Percentiles rank a stretch among this genome's conserved stretches.
Evolutionary conservation across 2,329 filamentous ascomycete genomes (phyloP).

Genomic region (Chlorencoelia australis): DNA sequence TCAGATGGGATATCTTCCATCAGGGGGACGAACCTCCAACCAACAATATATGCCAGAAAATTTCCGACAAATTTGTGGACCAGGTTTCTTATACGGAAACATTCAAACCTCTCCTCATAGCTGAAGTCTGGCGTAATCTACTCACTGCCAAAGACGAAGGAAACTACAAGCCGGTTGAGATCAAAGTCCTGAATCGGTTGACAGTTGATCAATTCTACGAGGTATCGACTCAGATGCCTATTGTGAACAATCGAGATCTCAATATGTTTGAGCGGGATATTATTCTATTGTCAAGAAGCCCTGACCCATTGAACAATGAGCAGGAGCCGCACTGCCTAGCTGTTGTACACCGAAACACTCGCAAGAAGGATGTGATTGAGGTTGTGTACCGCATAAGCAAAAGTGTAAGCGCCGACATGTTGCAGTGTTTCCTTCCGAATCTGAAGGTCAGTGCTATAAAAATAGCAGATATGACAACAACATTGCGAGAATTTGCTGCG

Average conservation of each 20-base stretch:
- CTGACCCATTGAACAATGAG: constrained; percentile 56
- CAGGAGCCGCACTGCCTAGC: constrained; percentile 73
- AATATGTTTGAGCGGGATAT: constrained; percentile 78
- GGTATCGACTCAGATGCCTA: constrained; percentile 73
- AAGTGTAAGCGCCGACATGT: constrained; percentile 37
- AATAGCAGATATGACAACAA: constrained; percentile 84
- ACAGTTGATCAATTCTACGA: constrained; percentile 91
- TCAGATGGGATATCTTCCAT: constrained; percentile 94
- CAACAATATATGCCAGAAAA: constrained; percentile 60
- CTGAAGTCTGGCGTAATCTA: constrained; percentile 94
- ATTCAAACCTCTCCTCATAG: constrained; percentile 80
- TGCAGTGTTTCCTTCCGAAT: constrained; percentile 56
- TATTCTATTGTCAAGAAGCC: constrained; percentile 67
- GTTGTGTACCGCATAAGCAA: constrained; percentile 77
- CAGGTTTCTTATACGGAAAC: constrained; percentile 75
- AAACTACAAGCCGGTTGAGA: constrained; percentile 68
- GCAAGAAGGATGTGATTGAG: constrained; percentile 74
- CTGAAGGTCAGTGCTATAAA: constrained; percentile 65
- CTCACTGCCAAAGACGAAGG: constrained; percentile 83
- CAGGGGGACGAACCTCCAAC: constrained; percentile 76
- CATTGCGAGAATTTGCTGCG: constrained; percentile 91
- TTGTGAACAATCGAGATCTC: constrained; percentile 59
- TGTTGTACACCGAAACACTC: constrained; percentile 67
- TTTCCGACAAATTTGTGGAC: constrained; percentile 68
- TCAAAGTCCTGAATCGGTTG: constrained; percentile 79